phyloP scores from a whole-genome alignment of 768 basidiomycete genomes.

The Rhodosporidiobolus sp. region DNA sequence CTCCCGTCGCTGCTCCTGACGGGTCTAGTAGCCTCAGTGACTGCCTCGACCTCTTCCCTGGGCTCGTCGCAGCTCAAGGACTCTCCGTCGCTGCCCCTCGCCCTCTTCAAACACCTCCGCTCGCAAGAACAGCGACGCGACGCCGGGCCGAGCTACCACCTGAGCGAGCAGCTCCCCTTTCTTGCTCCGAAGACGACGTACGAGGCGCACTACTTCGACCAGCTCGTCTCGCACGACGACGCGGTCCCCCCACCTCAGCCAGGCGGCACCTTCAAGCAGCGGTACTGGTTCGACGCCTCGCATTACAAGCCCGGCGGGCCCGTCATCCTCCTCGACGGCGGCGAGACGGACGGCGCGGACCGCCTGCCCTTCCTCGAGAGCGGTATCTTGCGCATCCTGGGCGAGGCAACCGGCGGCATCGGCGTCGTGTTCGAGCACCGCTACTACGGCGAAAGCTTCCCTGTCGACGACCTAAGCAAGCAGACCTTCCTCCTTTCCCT shows the following conservation, averaged over 20 bases:
- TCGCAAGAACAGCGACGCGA: not conserved
- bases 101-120: not conserved
- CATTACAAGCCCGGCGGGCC: constrained; percentile 75
- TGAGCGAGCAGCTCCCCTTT: constrained; percentile 1
- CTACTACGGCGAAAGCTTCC: constrained; percentile 71
- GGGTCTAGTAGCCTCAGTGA: too few relatives aligned
- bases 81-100: constrained; percentile 1
- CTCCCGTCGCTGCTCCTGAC: too few relatives aligned
- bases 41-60: not conserved
- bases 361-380: constrained; percentile 62
- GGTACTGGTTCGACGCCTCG: constrained; percentile 86
- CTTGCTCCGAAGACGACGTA: constrained; percentile 1
- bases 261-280: constrained; percentile 69
- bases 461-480: constrained; percentile 67
- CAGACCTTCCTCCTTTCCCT: constrained; percentile 3
- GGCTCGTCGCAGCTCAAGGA: not conserved
- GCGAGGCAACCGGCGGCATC: constrained; percentile 79
- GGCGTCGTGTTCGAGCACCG: constrained; percentile 48
- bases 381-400: constrained; percentile 81
- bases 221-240: constrained; percentile 73
- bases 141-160: too few relatives aligned
- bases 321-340: constrained; percentile 86
- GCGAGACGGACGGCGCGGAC: constrained; percentile 77
- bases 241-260: constrained; percentile 47
- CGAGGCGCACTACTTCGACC: constrained; percentile 61